Evolutionary conservation across 768 basidiomycete species (phyloP), one percentile per base, ranked within the genome.

Genomic region (Lyophyllum atratum): DNA sequence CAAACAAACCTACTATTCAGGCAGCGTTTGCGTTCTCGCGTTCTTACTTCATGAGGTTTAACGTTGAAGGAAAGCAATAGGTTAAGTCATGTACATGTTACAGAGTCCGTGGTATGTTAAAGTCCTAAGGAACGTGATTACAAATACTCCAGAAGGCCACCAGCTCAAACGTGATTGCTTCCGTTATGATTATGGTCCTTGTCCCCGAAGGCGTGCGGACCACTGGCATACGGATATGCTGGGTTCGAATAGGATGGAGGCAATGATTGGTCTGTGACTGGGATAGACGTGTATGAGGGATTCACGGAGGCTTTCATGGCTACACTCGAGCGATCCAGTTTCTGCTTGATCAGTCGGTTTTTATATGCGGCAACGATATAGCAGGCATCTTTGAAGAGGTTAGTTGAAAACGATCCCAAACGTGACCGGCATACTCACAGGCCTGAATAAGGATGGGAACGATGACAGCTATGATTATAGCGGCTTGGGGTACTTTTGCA

Each of bases 361-460:
- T 69, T 70, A 48, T 77, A 79, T 44, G 71, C 63, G 25, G 68
- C 59, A 12, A 75, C 72, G 33, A 77, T 62, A 50, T 76, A 76
- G 47, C 72, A 71, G 14, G 74, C 74, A 61, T 79, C 77, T 79
- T 40, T 26, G 58, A 26, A 34, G 42, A 34, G 25, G 50, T 49
- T 50, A 58, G 14, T 33, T 22, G 19, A 22, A 34, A 10, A 43
- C 12, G 31, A 25, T 22, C 9, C 47, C 25, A 52, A 31, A 5
- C 21, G n/a, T 19, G 37, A 48, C 19, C 34, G 39, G n/a, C 42
- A 28, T 22, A 71, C 76, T 66, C 56, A 77, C 78, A 78, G 24
- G 66, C 67, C 65, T 76, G 72, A 34, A 75, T 53, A 25, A 78
- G 52, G 42, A 77, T 64, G 17, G 77, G 75, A 37, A 76, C 59